phyloP scores from a whole-genome alignment of 2,329 filamentous ascomycete species.

The Cordyceps farinosa region DNA sequence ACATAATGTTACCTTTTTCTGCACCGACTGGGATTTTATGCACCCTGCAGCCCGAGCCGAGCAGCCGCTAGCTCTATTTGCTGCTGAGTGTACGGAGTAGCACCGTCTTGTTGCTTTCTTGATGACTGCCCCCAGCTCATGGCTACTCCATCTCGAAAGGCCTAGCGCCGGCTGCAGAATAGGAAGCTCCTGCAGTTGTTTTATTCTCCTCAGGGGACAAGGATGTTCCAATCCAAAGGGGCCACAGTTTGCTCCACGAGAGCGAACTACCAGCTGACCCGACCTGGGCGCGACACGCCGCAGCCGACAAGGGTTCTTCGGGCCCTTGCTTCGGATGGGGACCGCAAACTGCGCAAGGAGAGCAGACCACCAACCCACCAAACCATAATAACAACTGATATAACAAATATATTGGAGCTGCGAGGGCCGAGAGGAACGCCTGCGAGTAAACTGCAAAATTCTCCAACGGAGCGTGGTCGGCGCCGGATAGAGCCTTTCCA shows the following conservation, averaged over 20 bases:
- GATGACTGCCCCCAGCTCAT: neutral
- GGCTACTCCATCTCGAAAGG: neutral
- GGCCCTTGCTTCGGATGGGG: neutral
- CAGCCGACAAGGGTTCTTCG: neutral
- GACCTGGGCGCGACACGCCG: neutral
- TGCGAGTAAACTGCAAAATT: neutral
- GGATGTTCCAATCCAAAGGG: neutral
- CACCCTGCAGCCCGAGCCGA: conserved; percentile 8
- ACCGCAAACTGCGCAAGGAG: neutral
- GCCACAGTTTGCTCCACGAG: neutral
- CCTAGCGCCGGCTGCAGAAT: neutral
- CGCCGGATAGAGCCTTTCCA: neutral
- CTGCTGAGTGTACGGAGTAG: neutral
- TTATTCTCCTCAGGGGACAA: neutral
- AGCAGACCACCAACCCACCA: neutral
- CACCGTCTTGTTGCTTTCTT: neutral
- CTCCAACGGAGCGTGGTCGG: neutral
- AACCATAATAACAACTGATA: neutral
- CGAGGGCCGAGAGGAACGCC: neutral
- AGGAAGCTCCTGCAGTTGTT: neutral
- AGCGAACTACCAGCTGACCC: neutral
- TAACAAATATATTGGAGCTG: neutral
- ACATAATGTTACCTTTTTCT: conserved; percentile 4
- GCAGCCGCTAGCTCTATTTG: conserved; percentile 6
- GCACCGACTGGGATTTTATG: neutral